These are phyloP conservation scores for Sclerotinia borealis DNA, from an alignment of 2,329 filamentous ascomycete species.

Conservation along the genomic window DNA sequence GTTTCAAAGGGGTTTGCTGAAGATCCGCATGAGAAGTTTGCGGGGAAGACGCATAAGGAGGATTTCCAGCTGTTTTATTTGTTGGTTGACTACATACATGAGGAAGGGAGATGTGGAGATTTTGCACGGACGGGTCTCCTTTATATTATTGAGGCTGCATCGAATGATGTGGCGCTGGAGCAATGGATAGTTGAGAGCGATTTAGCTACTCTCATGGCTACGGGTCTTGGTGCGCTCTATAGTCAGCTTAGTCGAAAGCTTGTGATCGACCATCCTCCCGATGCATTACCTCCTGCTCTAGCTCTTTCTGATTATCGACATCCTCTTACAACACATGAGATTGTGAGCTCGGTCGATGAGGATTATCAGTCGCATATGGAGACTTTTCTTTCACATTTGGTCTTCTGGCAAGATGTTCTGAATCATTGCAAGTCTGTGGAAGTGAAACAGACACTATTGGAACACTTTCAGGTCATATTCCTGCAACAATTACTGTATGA, in stretches of 20 bases:
- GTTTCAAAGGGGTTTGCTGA: conserved; percentile 32
- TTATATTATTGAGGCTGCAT: conserved; percentile 92
- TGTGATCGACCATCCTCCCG: conserved; percentile 69
- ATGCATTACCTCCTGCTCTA: conserved; percentile 74
- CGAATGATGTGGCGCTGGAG: conserved; percentile 74
- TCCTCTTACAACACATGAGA: conserved; percentile 60
- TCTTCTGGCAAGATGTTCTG: conserved; percentile 97
- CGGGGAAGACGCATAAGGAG: conserved; percentile 77
- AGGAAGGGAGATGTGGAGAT: conserved; percentile 89
- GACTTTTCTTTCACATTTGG: conserved; percentile 87
- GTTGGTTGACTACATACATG: conserved; percentile 92
- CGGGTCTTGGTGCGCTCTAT: conserved; percentile 74
- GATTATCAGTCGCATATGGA: conserved; percentile 82
- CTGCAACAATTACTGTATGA: conserved; percentile 84
- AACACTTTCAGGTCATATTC: conserved; percentile 96
- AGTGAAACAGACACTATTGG: conserved; percentile 85
- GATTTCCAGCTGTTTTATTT: conserved; percentile 97
- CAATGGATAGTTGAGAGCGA: conserved; percentile 98
- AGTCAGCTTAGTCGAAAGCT: conserved; percentile 68
- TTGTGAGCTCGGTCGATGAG: conserved; percentile 66
- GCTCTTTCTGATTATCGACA: conserved; percentile 84
- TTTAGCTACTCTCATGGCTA: conserved; percentile 93
- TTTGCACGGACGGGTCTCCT: conserved; percentile 91
- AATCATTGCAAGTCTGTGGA: conserved; percentile 91
- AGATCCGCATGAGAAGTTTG: conserved; percentile 61